Conservation (phyloP, 306 rosid genomes). For the Erythrophleum fordii region DNA sequence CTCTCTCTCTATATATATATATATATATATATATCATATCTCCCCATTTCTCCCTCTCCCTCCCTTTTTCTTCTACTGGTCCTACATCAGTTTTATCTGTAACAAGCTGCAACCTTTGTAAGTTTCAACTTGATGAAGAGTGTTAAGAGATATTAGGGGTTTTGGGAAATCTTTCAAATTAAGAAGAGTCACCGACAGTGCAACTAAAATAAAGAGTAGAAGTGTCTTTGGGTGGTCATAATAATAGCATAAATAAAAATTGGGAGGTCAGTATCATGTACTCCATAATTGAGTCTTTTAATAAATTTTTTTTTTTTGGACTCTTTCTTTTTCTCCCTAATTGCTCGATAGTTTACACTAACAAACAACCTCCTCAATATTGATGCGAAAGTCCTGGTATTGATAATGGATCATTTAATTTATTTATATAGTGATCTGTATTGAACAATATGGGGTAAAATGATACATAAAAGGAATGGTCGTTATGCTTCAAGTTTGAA, state of each 20-base stretch:
- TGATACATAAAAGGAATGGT: neutral
- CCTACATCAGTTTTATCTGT: neutral
- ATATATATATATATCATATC: too few species aligned
- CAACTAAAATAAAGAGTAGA: neutral
- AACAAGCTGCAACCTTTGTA: neutral
- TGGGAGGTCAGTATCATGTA: too few species aligned
- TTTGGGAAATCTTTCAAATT: too few species aligned
- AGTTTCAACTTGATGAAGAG: neutral
- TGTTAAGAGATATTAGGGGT: neutral
- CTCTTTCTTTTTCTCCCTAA: neutral
- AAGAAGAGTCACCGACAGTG: too few species aligned
- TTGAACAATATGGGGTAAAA: neutral
- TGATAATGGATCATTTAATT: neutral
- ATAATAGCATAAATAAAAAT: neutral
- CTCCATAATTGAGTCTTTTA: neutral
- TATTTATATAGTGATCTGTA: neutral
- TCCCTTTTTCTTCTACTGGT: too few species aligned
- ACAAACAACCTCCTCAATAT: slow-evolving; percentile 26
- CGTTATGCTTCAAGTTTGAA: slow-evolving; percentile 7
- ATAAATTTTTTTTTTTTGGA: neutral
- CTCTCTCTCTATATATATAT: too few species aligned
- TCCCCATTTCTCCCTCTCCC: too few species aligned
- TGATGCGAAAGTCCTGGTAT: slow-evolving; percentile 5
- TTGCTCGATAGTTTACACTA: neutral
- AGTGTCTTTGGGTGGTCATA: neutral